A percentile compares a stretch with the other conserved stretches of the same genome.
These are phyloP conservation scores for Tricharina praecox DNA, from an alignment of 495 filamentous ascomycete species.

Conservation along the genomic window DNA sequence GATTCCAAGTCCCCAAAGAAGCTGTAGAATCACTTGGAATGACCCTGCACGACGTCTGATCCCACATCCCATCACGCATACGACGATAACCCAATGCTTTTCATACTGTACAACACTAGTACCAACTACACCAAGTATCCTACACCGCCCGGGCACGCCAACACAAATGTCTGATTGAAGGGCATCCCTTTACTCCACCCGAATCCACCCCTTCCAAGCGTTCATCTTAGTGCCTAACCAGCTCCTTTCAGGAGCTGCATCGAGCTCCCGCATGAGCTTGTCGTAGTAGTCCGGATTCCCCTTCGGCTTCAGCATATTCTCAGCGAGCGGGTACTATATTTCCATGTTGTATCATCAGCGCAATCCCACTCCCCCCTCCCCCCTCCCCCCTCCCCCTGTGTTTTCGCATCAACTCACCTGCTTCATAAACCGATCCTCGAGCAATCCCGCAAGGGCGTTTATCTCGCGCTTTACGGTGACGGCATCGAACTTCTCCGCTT, in stretches of 20 bases:
- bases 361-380: neutral
- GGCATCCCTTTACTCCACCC: conserved; percentile 20
- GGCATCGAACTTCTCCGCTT: conserved; percentile 13
- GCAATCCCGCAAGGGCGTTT: conserved; percentile 16
- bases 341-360: too few relatives aligned
- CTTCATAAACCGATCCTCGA: conserved; percentile 22
- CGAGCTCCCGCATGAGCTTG: conserved; percentile 19
- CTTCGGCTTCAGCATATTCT: conserved; percentile 18
- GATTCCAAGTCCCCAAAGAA: too few relatives aligned
- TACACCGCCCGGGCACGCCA: too few relatives aligned
- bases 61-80: too few relatives aligned
- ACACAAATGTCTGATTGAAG: too few relatives aligned
- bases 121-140: too few relatives aligned
- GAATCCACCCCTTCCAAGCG: conserved; percentile 25
- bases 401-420: conserved; percentile 14
- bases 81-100: too few relatives aligned
- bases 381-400: neutral
- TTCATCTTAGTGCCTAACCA: conserved; percentile 22
- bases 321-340: conserved; percentile 24
- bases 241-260: conserved; percentile 17
- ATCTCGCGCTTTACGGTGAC: conserved; percentile 8
- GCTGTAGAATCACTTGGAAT: too few relatives aligned
- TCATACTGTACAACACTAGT: too few relatives aligned
- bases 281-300: conserved; percentile 24
- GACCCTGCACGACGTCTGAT: too few relatives aligned